Evolutionary conservation across 2,329 filamentous ascomycete species (phyloP).

Genomic region (Purpureocillium takamizusanense): DNA sequence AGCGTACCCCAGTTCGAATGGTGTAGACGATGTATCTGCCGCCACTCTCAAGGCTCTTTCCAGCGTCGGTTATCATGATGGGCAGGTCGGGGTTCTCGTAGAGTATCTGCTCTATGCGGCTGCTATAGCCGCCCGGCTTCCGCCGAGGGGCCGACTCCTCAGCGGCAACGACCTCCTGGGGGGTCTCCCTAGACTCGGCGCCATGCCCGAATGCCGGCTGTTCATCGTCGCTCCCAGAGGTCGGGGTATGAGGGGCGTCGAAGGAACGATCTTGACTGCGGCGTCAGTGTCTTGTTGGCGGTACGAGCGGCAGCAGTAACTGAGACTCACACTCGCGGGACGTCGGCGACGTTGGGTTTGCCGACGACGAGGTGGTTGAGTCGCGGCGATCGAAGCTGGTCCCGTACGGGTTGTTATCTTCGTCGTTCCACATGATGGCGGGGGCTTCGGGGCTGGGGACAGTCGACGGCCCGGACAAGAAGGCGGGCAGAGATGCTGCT

Average conservation of each 20-base stretch:
- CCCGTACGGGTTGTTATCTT: constrained; percentile 94
- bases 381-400: constrained; percentile 82
- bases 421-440: constrained; percentile 87
- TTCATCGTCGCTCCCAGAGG: constrained; percentile 60
- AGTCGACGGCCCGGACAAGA: too few relatives aligned
- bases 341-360: constrained; percentile 55
- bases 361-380: constrained; percentile 60
- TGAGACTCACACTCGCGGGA: constrained; percentile 47
- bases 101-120: constrained; percentile 92
- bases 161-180: constrained; percentile 35
- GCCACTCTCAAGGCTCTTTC: constrained; percentile 87
- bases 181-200: constrained; percentile 24
- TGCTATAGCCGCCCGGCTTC: constrained; percentile 85
- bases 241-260: constrained; percentile 62
- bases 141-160: constrained; percentile 42
- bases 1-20: constrained; percentile 79
- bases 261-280: constrained; percentile 28
- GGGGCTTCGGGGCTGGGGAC: background rate
- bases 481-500: too few relatives aligned
- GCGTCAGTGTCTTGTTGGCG: background rate
- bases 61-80: constrained; percentile 88
- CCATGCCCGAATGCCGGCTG: constrained; percentile 31
- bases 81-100: constrained; percentile 88
- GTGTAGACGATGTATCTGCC: constrained; percentile 96
- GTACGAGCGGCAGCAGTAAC: background rate